Base-by-base conservation (phyloP, 108 stramenopile genomes). In the Chaetoceros muelleri region DNA sequence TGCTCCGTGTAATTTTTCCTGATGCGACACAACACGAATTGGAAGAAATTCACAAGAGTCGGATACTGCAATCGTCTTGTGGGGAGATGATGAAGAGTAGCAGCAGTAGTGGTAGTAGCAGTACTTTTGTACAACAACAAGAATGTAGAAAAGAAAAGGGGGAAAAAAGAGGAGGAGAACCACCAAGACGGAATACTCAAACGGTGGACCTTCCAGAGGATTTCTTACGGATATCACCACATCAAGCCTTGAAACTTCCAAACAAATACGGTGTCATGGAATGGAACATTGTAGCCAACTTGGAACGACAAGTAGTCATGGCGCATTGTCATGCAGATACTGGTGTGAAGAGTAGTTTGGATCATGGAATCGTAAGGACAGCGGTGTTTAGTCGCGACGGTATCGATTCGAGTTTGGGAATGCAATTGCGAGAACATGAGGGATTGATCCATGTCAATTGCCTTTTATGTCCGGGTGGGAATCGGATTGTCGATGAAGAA, bases 401-500 rank as follows among this genome's bases (percentile, higher is more conserved):
- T n/a, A 51, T 67, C 2, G 13, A 61, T 0, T 44, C 66, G 18
- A 82, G 89, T 27, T 50, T 90, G 52, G 89, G 89, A 24, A 80
- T 90, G 77, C 77, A 75, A 24, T 53, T 90, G 65, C 31, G 65
- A 0, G 72, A 75, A 59, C 52, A 64, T 28, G 62, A 66, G 13
- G 70, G 81, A 13, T 64, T 57, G 45, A 56, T 78, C 2, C 67
- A 64, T 40, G 70, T 83, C 2, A 73, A 80, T 48, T 77, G 71
- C 7, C 60, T 81, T 53, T 46, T 58, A 20, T 29, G 57, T 1
- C 21, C 46, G 17, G 64, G 66, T 64, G 73, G 67, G 28, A 46
- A 69, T 2, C 58, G 58, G 47, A 57, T 73, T 22, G 53, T 69
- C 22, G 26, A 57, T 44, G 46, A 40, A 28, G 28, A 45, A 3